Evolutionary conservation across 805 yeast species (phyloP), one percentile per base, ranked within the genome.

Genomic region (Metschnikowia rubicola): DNA sequence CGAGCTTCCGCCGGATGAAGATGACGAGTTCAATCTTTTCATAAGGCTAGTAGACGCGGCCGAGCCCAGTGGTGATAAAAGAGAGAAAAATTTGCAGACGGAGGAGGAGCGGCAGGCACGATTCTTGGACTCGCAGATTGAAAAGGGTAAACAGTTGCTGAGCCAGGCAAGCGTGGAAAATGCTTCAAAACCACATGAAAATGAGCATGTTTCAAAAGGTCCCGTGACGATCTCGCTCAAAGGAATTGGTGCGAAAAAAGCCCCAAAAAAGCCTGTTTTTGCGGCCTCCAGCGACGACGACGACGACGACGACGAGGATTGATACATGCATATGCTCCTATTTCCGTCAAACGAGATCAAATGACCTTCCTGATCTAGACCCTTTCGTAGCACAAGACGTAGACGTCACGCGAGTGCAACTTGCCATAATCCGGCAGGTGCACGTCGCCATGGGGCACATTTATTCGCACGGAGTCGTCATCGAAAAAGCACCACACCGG

Each of bases 401-500:
- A 86, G 1, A 81, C 90, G 49, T 83, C 85, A 43, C 75, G 71
- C 35, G 84, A 77, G 33, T 77, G 76, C 43, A 66, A 51, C 42
- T 64, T 62, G 37, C 49, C 51, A 37, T 43, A 32, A 21, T 54
- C 54, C 50, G 66, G 66, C 15, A 65, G 68, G 35, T 69, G 68
- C 13, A 66, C 53, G 56, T 71, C 71, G 31, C 80, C 84, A 54
- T 80, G 84, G 8, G 67, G 58, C 19, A 72, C 58, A 52, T 72
- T 73, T 39, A 62, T 52, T 57, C 74, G 70, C 35, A 77, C 78
- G 37, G 66, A 69, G 42, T 86, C 92, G 63, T 86, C 95, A 60
- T 86, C 92, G 63, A 86, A 86, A 51, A 77, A 77, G 52, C 84
- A 81, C 94, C 94, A 86, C 54, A 71, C 70, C 31, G 82, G 82